phyloP scores from a whole-genome alignment of 2,329 filamentous ascomycete genomes.

The Sphaerulina populicola region DNA sequence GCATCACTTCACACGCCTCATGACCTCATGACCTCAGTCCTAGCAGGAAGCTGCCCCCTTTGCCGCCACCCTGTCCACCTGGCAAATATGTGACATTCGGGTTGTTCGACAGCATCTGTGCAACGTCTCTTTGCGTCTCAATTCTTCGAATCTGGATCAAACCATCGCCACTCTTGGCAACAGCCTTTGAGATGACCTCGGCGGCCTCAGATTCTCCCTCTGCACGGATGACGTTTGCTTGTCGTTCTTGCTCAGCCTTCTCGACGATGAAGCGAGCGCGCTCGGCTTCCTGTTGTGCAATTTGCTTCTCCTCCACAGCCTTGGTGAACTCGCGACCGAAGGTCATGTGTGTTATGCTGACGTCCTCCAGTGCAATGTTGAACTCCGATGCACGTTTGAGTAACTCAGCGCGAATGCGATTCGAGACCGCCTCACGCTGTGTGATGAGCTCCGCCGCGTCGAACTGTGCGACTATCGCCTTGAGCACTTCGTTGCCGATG shows the following conservation, averaged over 20 bases:
- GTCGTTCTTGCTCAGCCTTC: constrained; percentile 95
- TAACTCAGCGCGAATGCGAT: constrained; percentile 87
- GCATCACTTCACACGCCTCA: constrained; percentile 22
- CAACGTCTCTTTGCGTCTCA: constrained; percentile 93
- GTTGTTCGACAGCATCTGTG: constrained; percentile 77
- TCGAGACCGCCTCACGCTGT: constrained; percentile 90
- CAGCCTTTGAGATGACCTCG: constrained; percentile 88
- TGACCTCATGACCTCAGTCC: constrained; percentile 51
- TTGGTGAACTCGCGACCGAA: constrained; percentile 98
- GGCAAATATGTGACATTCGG: constrained; percentile 95
- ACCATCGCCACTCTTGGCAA: constrained; percentile 86
- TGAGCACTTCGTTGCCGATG: constrained; percentile 49
- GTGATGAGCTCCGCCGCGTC: constrained; percentile 67
- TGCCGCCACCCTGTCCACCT: constrained; percentile 47
- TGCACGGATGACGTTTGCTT: constrained; percentile 95
- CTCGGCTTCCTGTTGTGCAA: constrained; percentile 97
- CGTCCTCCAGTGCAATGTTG: constrained; percentile 97
- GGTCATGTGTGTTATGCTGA: constrained; percentile 99
- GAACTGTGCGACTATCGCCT: constrained; percentile 48
- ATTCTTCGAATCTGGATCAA: constrained; percentile 94
- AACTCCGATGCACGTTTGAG: constrained; percentile 90
- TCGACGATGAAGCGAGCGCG: constrained; percentile 96
- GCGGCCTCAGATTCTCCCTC: constrained; percentile 97
- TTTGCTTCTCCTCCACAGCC: constrained; percentile 99
- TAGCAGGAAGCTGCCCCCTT: constrained; percentile 54